Base-by-base conservation (phyloP, 306 rosid genomes). In the Clitoria ternatea region DNA sequence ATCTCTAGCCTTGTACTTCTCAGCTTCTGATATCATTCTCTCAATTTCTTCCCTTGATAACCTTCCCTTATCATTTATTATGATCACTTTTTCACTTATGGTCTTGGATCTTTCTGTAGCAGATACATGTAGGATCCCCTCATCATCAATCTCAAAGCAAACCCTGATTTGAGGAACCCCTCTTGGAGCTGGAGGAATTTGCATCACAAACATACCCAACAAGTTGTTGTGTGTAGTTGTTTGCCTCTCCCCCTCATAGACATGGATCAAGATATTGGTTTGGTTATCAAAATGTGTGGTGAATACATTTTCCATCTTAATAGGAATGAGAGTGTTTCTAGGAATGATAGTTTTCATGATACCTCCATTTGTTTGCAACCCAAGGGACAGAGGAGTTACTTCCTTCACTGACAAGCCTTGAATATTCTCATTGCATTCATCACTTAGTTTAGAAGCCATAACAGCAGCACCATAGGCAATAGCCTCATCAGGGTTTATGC, bases 231-330 rank as follows among this genome's bases (percentile, higher is more conserved):
- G 84, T 0, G 7, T 15, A 0, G 80, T 19, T 30, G 50, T 70
- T 3, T 79, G 47, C 32, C 90, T 74, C 76, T 86, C 90, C 0
- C 87, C 90, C 68, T 86, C 84, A 1, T 61, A 83, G 2, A 86
- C 82, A 3, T 57, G 7, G 40, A 80, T 39, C 52, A 18, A 2
- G 18, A 72, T 75, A 1, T 36, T 36, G 0, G 56, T 66, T 45
- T 85, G 82, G 73, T 76, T 57, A 57, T 85, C 86, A 0, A 55
- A 19, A 50, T 47, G 19, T 23, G 85, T 84, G 0, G 79, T 40
- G 76, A 64, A 73, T 2, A 69, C 61, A n/a, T 77, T 42, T 39
- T 64, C 73, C 56, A 63, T 80, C 70, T 77, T 84, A 14, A 3
- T 15, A 14, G 63, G 63, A 56, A 56, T 29, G 10, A 8, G n/a